phyloP scores from a whole-genome alignment of 352 stramenopile genomes.

The Phytophthora tentaculata region DNA sequence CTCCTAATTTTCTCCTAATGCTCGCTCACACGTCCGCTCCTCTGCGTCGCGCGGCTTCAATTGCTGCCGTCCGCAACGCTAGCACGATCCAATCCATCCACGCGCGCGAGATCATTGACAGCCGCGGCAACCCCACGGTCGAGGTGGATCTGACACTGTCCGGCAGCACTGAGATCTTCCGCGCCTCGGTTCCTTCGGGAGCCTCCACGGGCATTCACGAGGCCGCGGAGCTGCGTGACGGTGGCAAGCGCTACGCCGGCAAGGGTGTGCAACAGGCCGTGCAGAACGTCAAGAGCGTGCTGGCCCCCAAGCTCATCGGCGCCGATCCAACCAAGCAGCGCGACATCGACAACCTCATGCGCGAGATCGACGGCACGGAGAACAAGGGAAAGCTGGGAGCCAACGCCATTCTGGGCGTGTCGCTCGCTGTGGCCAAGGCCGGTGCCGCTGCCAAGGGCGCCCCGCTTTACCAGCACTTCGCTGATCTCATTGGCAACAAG shows the following conservation, averaged over 20 bases:
- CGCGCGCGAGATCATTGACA: constrained; percentile 87
- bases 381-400: constrained; percentile 99
- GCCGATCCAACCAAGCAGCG: constrained; percentile 90
- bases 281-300: constrained; percentile 92
- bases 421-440: constrained; percentile 91
- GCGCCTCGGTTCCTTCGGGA: constrained; percentile 94
- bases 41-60: constrained; percentile 22
- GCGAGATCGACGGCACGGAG: constrained; percentile 94
- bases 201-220: constrained; percentile 97
- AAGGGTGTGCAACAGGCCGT: constrained; percentile 92
- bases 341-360: constrained; percentile 94
- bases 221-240: constrained; percentile 92
- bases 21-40: constrained; percentile 24
- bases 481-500: constrained; percentile 96
- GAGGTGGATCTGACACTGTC: constrained; percentile 84
- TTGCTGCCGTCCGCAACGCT: constrained; percentile 40
- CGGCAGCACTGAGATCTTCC: constrained; percentile 85
- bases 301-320: constrained; percentile 86
- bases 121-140: constrained; percentile 91
- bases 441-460: constrained; percentile 94
- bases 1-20: constrained; percentile 15
- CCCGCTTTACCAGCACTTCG: constrained; percentile 98
- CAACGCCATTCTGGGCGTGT: constrained; percentile 99
- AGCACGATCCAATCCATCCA: constrained; percentile 83
- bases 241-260: constrained; percentile 79